phyloP scores from a whole-genome alignment of 495 filamentous ascomycete genomes.

The Xylaria longipes region DNA sequence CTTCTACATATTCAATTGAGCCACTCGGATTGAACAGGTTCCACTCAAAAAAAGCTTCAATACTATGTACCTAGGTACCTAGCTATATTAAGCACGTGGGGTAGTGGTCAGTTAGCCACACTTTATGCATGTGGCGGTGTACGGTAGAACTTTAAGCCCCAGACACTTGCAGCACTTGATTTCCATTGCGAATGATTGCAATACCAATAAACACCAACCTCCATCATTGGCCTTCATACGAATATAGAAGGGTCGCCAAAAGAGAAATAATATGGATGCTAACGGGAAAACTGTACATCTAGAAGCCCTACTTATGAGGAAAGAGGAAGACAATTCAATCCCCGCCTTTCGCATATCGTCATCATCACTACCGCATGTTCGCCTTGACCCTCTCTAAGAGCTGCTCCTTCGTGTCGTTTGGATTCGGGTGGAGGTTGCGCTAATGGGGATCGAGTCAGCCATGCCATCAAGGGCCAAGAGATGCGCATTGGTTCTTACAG shows the following conservation, averaged over 20 bases:
- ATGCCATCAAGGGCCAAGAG: not conserved
- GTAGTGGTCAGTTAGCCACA: not conserved
- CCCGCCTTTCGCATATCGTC: not conserved
- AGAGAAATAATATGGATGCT: not conserved
- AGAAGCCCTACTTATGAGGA: not conserved
- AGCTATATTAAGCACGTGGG: conserved; percentile 5
- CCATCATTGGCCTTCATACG: not conserved
- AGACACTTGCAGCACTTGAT: not conserved
- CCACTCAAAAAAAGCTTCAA: too few relatives aligned
- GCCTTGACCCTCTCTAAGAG: conserved; percentile 80
- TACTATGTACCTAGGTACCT: too few relatives aligned
- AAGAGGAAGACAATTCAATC: not conserved
- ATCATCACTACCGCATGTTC: conserved; percentile 63
- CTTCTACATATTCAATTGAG: too few relatives aligned
- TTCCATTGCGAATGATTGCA: not conserved
- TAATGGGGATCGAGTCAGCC: conserved; percentile 40
- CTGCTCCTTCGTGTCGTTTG: conserved; percentile 72
- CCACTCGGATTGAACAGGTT: too few relatives aligned
- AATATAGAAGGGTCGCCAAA: not conserved
- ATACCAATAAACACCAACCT: not conserved
- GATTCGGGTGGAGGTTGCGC: conserved; percentile 74
- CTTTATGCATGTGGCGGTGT: not conserved
- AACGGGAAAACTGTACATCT: not conserved
- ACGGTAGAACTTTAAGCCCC: not conserved
- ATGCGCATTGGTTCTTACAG: conserved; percentile 58